These are phyloP conservation scores for Hygrocybe punicea DNA, from an alignment of 768 basidiomycete genomes.

Conservation along the genomic window DNA sequence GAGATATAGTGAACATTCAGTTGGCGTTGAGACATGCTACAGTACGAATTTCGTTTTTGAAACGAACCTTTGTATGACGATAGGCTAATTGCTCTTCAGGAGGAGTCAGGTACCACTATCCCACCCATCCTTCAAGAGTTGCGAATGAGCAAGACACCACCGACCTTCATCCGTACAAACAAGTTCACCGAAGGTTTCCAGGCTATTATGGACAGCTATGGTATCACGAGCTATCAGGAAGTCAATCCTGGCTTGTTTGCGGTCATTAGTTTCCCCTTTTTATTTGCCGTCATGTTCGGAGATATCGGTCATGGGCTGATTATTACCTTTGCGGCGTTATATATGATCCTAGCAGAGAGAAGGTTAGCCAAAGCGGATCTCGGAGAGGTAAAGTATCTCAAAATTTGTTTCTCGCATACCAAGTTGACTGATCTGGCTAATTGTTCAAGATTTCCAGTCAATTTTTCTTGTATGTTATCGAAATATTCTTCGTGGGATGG, in stretches of 20 bases:
- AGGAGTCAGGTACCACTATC: slow-evolving; percentile 88
- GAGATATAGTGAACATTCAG: slow-evolving; percentile 86
- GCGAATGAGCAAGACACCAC: slow-evolving; percentile 85
- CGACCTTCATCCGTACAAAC: slow-evolving; percentile 92
- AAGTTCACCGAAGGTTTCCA: slow-evolving; percentile 98
- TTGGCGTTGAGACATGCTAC: slow-evolving; percentile 85
- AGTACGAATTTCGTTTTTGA: slow-evolving; percentile 39
- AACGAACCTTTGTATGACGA: neutral
- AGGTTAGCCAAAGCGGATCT: slow-evolving; percentile 69
- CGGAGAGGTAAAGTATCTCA: slow-evolving; percentile 55
- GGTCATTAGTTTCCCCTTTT: slow-evolving; percentile 90
- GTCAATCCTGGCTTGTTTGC: slow-evolving; percentile 95
- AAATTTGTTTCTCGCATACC: neutral
- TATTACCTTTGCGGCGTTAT: slow-evolving; percentile 68
- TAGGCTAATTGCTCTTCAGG: slow-evolving; percentile 36
- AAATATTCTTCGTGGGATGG: neutral
- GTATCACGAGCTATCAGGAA: slow-evolving; percentile 91
- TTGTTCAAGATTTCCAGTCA: slow-evolving; percentile 65
- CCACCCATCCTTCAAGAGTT: slow-evolving; percentile 92
- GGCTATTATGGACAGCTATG: slow-evolving; percentile 97
- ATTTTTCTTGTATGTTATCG: slow-evolving; percentile 84
- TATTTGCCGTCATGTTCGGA: slow-evolving; percentile 99
- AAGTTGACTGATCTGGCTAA: slow-evolving; percentile 3
- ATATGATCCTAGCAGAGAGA: slow-evolving; percentile 86
- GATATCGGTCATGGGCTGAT: slow-evolving; percentile 95